A percentile compares a stretch with the other conserved stretches of the same genome.
These are phyloP conservation scores for Ceratocystis cubensis DNA, from an alignment of 2,329 filamentous ascomycete species.

Conservation along the genomic window DNA sequence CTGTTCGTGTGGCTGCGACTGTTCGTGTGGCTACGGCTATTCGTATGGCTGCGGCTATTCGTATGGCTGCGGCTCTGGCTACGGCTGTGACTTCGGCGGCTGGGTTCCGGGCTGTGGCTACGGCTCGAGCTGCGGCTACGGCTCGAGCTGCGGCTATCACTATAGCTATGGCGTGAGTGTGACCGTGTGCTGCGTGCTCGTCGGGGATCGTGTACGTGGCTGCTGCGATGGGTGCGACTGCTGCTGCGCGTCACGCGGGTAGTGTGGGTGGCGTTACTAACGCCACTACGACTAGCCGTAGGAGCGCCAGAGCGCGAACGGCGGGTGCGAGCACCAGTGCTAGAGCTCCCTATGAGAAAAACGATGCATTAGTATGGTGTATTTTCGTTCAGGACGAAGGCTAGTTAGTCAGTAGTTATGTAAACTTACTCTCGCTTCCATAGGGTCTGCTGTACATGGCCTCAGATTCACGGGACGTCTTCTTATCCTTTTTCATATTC, in stretches of 20 bases:
- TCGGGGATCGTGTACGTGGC: slow-evolving; percentile 28
- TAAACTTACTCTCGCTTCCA: slow-evolving; percentile 18
- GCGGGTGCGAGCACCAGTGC: slow-evolving; percentile 35
- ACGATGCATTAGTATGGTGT: background rate
- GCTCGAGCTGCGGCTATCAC: background rate
- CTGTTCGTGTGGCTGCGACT: slow-evolving; percentile 7
- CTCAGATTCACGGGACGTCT: slow-evolving; percentile 23
- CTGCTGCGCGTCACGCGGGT: slow-evolving; percentile 17
- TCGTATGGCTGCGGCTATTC: slow-evolving; percentile 5
- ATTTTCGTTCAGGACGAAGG: background rate
- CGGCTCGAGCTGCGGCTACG: background rate
- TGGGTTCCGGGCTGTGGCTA: background rate
- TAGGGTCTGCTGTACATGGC: slow-evolving; percentile 7
- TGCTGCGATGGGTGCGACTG: slow-evolving; percentile 23
- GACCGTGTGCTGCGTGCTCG: slow-evolving; percentile 20
- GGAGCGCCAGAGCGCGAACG: slow-evolving; percentile 18
- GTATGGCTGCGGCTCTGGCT: slow-evolving; percentile 5
- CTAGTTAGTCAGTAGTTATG: background rate
- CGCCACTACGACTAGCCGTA: slow-evolving; percentile 7
- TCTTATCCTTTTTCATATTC: slow-evolving; percentile 42
- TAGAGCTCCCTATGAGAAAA: slow-evolving; percentile 33
- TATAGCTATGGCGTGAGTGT: slow-evolving; percentile 13
- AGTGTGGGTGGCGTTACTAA: slow-evolving; percentile 11
- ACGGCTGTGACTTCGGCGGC: background rate
- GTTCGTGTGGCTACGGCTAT: slow-evolving; percentile 9